phyloP scores from a whole-genome alignment of 2,329 filamentous ascomycete genomes.

The Pseudocercospora vitis region DNA sequence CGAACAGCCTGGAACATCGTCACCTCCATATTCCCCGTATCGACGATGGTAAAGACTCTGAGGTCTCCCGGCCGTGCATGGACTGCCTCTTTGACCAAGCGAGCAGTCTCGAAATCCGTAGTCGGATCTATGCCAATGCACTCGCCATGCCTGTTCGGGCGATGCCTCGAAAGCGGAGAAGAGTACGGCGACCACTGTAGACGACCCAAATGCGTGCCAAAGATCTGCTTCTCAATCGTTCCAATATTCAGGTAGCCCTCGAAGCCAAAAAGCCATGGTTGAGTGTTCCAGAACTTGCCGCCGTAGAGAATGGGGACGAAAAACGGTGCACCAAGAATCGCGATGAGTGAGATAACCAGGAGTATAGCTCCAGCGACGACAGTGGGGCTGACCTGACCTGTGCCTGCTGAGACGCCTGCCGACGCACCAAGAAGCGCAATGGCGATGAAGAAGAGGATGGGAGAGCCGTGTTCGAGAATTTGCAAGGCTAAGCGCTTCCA shows the following conservation, averaged over 20 bases:
- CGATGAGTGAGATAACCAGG: conserved; percentile 32
- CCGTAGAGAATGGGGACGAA: conserved; percentile 41
- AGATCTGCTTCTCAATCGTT: conserved; percentile 43
- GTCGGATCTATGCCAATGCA: conserved; percentile 17
- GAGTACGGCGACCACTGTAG: conserved; percentile 37
- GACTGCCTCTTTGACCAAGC: not conserved
- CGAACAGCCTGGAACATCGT: conserved; percentile 14
- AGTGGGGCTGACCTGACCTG: not conserved
- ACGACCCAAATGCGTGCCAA: conserved; percentile 40
- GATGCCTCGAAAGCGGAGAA: conserved; percentile 14
- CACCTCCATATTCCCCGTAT: conserved; percentile 16
- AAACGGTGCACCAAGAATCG: conserved; percentile 38
- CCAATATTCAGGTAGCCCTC: conserved; percentile 45
- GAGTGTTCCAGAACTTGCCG: conserved; percentile 44
- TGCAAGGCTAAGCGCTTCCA: conserved; percentile 8
- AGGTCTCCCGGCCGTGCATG: conserved; percentile 11
- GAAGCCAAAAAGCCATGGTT: conserved; percentile 48
- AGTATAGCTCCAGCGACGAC: conserved; percentile 1
- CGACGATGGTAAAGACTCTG: conserved; percentile 14
- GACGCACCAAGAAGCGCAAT: conserved; percentile 9
- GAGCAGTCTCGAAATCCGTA: conserved; percentile 8
- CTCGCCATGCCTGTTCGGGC: conserved; percentile 10
- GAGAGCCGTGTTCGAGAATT: conserved; percentile 8
- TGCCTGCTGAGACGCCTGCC: not conserved
- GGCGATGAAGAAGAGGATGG: conserved; percentile 19